Evolutionary conservation across 768 basidiomycete species (phyloP), one percentile per base, ranked within the genome.

Genomic region (Megacollybia marginata): DNA sequence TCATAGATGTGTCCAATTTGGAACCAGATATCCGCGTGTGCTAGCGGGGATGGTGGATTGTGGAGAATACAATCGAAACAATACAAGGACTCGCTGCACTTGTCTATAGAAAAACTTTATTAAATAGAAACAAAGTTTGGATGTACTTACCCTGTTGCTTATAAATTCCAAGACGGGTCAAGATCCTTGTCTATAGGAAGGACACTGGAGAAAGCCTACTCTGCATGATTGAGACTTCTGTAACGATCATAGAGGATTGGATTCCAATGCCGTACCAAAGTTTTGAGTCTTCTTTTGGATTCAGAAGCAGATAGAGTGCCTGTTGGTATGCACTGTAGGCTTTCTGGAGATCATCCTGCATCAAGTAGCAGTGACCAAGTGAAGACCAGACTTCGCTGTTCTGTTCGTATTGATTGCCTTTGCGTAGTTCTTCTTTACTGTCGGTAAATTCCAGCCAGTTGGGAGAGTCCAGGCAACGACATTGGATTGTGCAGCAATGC

Each of bases 201-300:
- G 20, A 98, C n/a, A n/a, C n/a, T n/a, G n/a, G n/a, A n/a, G n/a
- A n/a, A n/a, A n/a, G n/a, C n/a, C n/a, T n/a, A n/a, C n/a, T n/a
- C n/a, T n/a, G n/a, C n/a, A n/a, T n/a, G n/a, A n/a, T n/a, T n/a
- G n/a, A n/a, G n/a, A n/a, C n/a, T n/a, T n/a, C n/a, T n/a, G n/a
- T n/a, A n/a, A n/a, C n/a, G n/a, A n/a, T n/a, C n/a, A n/a, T n/a
- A 95, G 12, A 89, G 92, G 0, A 98, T 32, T 98, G 82, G 50
- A 98, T 98, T 33, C 96, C 96, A 62, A 99, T 98, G 33, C 96
- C 96, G 63, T 98, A 99, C 96, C 96, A 99, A 9, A 99, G 75
- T 63, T 98, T 97, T 4, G 95, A 94, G 66, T 99, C 96, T 79
- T 98, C 84, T 77, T 96, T 96, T 15, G 95, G 95, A 58, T 95